Percentiles rank a stretch among this genome's conserved stretches.
phyloP scores from a whole-genome alignment of 1,284 basidiomycete species.

The Apiotrichum mycotoxinovorans region DNA sequence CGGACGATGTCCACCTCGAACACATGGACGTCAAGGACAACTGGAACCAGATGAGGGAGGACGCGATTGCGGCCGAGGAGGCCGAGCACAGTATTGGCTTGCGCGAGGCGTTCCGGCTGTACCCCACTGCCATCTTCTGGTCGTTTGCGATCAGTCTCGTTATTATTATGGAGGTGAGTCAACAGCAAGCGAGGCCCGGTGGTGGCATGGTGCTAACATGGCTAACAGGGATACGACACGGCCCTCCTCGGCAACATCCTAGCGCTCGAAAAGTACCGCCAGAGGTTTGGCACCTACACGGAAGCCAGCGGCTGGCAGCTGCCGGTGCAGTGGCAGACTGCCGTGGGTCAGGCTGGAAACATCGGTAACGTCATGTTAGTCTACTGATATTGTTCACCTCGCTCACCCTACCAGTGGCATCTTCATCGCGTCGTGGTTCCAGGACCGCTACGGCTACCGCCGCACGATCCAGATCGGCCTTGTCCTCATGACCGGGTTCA shows the following conservation, averaged over 20 bases:
- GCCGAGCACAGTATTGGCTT: slow-evolving; percentile 11
- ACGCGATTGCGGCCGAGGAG: slow-evolving; percentile 21
- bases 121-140: slow-evolving; percentile 19
- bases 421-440: slow-evolving; percentile 20
- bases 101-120: slow-evolving; percentile 11
- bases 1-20: not conserved
- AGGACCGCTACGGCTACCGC: slow-evolving; percentile 29
- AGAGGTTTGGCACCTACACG: slow-evolving; percentile 14
- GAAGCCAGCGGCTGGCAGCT: slow-evolving; percentile 22
- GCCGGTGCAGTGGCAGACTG: slow-evolving; percentile 28
- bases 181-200: not conserved
- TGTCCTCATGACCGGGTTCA: slow-evolving; percentile 33
- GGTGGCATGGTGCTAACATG: not conserved
- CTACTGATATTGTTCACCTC: not conserved
- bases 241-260: slow-evolving; percentile 11
- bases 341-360: slow-evolving; percentile 20
- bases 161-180: slow-evolving; percentile 11
- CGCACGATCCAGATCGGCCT: slow-evolving; percentile 25
- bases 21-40: slow-evolving; percentile 1
- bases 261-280: slow-evolving; percentile 14
- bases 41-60: slow-evolving; percentile 5
- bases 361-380: slow-evolving; percentile 25
- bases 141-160: slow-evolving; percentile 16
- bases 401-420: slow-evolving; percentile 18
- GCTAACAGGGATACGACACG: slow-evolving; percentile 9